phyloP scores from a whole-genome alignment of 1,284 basidiomycete genomes.

The Cutaneotrichosporon spelunceum region DNA sequence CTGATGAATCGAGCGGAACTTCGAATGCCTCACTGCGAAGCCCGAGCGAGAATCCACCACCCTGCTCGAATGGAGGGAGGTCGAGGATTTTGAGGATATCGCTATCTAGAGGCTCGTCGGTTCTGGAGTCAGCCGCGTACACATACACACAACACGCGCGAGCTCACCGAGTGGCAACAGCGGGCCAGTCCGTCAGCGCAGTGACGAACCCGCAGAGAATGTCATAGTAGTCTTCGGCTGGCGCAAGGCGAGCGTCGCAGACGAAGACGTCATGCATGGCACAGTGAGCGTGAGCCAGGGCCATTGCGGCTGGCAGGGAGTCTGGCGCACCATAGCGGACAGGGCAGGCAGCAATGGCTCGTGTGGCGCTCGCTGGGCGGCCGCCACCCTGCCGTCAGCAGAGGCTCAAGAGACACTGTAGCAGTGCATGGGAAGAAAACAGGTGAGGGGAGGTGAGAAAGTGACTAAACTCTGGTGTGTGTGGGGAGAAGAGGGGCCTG shows the following conservation, averaged over 20 bases:
- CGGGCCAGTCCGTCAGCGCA: constrained; percentile 5
- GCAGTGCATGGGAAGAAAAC: background rate
- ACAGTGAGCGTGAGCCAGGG: constrained; percentile 18
- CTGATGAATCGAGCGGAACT: background rate
- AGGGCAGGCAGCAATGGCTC: constrained; percentile 8
- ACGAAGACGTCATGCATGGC: constrained; percentile 14
- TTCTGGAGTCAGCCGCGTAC: background rate
- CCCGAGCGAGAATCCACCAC: constrained; percentile 8
- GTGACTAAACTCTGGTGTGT: background rate
- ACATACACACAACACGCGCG: no score
- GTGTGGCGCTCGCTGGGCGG: constrained; percentile 8
- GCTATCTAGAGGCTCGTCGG: background rate
- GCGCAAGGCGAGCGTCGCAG: constrained; percentile 12
- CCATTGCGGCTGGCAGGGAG: constrained; percentile 7
- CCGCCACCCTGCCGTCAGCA: background rate
- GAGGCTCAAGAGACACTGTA: background rate
- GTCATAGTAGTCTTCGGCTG: constrained; percentile 9
- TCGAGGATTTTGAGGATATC: constrained; percentile 5
- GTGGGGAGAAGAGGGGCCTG: background rate
- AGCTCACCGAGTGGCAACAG: constrained; percentile 7
- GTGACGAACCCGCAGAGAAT: constrained; percentile 12
- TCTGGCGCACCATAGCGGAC: constrained; percentile 4
- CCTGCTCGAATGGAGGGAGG: background rate
- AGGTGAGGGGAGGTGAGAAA: background rate
- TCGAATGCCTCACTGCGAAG: constrained; percentile 7